Evolutionary conservation across 225 moss, liverwort and hornwort genomes (phyloP).

Genomic region (Asterella californica): DNA sequence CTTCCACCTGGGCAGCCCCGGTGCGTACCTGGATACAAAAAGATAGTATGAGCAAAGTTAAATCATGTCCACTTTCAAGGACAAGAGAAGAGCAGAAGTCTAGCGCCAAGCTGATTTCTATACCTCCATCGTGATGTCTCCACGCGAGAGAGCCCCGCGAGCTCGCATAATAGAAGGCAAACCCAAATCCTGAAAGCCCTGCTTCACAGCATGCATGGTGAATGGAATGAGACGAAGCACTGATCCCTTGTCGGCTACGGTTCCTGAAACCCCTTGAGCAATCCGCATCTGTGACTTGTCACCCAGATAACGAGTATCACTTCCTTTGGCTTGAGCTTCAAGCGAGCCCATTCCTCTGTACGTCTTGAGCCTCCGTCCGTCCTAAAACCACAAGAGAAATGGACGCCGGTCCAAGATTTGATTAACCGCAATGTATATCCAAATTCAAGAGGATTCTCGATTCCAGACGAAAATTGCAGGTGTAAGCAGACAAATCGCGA

Average conservation of each 20-base stretch:
- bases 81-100: neutral
- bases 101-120: neutral
- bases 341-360: slow-evolving; percentile 94
- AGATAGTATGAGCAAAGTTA: neutral
- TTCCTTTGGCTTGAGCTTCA: slow-evolving; percentile 83
- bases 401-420: neutral
- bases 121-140: slow-evolving; percentile 72
- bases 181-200: slow-evolving; percentile 73
- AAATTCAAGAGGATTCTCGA: too few relatives aligned
- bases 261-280: slow-evolving; percentile 84
- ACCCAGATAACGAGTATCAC: slow-evolving; percentile 73
- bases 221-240: slow-evolving; percentile 65
- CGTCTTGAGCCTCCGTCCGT: slow-evolving; percentile 63
- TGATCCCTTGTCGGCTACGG: slow-evolving; percentile 82
- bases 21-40: slow-evolving; percentile 49
- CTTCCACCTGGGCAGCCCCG: slow-evolving; percentile 75
- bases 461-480: too few relatives aligned
- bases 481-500: too few relatives aligned
- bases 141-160: slow-evolving; percentile 45
- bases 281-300: slow-evolving; percentile 65
- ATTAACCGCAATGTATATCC: neutral
- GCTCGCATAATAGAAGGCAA: slow-evolving; percentile 39
- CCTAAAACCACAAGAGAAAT: slow-evolving; percentile 31
- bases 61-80: neutral
- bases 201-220: slow-evolving; percentile 79